Evolutionary conservation across 345 rosid species (phyloP), one percentile per base, ranked within the genome.

Genomic region (Arabidopsis arenosa): DNA sequence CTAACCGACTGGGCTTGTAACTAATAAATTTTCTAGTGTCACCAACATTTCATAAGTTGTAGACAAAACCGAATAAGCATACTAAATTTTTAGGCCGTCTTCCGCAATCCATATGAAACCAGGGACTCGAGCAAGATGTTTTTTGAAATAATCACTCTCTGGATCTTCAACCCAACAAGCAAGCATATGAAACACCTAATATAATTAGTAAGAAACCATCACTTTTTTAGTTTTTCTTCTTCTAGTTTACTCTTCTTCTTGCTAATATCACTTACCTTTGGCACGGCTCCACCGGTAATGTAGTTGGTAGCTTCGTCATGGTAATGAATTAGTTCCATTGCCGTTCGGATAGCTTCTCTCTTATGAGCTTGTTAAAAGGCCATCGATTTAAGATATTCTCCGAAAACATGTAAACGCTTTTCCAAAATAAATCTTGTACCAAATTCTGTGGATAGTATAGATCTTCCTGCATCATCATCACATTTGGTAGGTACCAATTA

Each of bases 91-190:
- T 73, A 85, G 68, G 55, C 86, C 88, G 52, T 85, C 88, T 60
- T 85, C 86, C 2, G 79, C 85, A 48, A 83, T 81, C 88, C 80
- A 85, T 7, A 81, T 6, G 56, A 48, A 85, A 43, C 71, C 84
- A 0, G 82, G 78, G 57, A 83, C 61, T 66, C 83, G 62, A 18
- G 85, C 86, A 0, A 83, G 67, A 60, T 85, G 86, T 62, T 81
- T 81, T 48, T 77, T 81, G 49, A 79, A 83, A 43, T 70, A 60
- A 35, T 72, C 79, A 6, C 85, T 79, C 7, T 86, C 66, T 10
- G 88, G 88, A 68, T 88, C 86, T 79, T 89, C 89, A 11, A 81
- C 88, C 91, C 89, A 89, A 47, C 88, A 89, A 9, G 86, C 81
- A 63, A 89, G 85, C 84, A 85, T 78, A 48, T 81, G 82, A 44